Percentiles rank a stretch among this genome's conserved stretches.
phyloP scores from a whole-genome alignment of 139 green algal genomes.

The Eudorina sp. region DNA sequence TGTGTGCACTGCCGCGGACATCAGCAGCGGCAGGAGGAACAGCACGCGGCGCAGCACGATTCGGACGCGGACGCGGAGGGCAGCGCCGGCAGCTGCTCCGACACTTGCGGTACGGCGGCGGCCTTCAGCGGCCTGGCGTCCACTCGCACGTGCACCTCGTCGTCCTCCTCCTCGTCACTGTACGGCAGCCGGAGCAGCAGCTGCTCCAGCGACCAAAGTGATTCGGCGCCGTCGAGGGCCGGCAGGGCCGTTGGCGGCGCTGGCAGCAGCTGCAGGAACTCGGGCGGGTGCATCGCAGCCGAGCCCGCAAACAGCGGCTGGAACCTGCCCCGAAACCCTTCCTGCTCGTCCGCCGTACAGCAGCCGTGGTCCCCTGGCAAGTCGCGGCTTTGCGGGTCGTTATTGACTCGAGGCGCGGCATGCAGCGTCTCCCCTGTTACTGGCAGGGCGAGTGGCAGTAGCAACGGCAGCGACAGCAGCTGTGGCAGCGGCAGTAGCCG shows the following conservation, averaged over 20 bases:
- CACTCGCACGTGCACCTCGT: background rate
- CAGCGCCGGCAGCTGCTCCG: background rate
- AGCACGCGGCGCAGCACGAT: background rate
- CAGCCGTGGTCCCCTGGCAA: background rate
- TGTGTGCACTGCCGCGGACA: background rate
- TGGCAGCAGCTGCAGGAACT: background rate
- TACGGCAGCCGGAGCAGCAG: constrained; percentile 13
- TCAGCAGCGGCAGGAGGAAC: background rate
- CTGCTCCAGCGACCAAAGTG: constrained; percentile 27
- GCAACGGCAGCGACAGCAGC: constrained; percentile 14
- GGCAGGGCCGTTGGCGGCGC: background rate
- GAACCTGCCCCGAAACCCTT: background rate
- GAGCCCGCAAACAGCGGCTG: background rate
- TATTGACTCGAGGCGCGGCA: background rate
- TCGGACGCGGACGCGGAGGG: background rate
- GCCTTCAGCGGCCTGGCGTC: background rate
- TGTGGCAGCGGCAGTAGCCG: background rate
- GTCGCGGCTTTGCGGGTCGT: background rate
- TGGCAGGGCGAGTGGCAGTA: background rate
- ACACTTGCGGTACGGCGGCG: background rate
- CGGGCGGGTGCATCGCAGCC: background rate
- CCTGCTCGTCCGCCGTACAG: background rate
- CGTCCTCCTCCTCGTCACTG: background rate
- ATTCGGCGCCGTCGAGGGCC: background rate
- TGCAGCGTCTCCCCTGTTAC: background rate